Evolutionary conservation across 2,329 filamentous ascomycete genomes (phyloP).

Genomic region (Aschersonia sp.): DNA sequence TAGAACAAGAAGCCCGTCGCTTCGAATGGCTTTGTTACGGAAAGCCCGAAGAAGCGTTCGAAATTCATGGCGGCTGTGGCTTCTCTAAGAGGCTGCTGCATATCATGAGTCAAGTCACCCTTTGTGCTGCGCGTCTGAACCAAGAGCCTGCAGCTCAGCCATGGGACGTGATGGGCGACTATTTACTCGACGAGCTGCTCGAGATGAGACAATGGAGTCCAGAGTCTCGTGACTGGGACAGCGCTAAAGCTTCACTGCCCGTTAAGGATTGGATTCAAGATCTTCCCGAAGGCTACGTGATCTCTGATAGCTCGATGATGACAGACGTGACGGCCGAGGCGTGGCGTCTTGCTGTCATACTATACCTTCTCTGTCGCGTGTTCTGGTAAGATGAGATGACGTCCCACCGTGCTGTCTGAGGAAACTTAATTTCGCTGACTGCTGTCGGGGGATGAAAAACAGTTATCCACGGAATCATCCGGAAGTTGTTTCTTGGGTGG

Average conservation of each 20-base stretch:
- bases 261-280: constrained; percentile 16
- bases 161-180: constrained; percentile 15
- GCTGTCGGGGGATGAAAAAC: background rate
- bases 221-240: constrained; percentile 12
- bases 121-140: constrained; percentile 17
- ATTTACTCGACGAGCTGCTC: constrained; percentile 12
- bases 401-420: no score
- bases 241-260: constrained; percentile 4
- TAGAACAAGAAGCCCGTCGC: constrained; percentile 13
- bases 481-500: constrained; percentile 16
- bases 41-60: constrained; percentile 16
- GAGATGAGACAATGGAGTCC: constrained; percentile 21
- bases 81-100: constrained; percentile 25
- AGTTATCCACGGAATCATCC: constrained; percentile 23
- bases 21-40: constrained; percentile 26
- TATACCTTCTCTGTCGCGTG: constrained; percentile 24
- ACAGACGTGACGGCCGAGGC: constrained; percentile 25
- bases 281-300: constrained; percentile 9
- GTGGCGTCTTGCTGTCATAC: constrained; percentile 23
- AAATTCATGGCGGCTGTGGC: constrained; percentile 26
- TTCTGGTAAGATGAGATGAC: constrained; percentile 13
- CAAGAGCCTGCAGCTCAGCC: constrained; percentile 18
- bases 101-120: constrained; percentile 22
- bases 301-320: constrained; percentile 18
- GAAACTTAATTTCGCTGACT: background rate